Evolutionary conservation across 495 filamentous ascomycete species (phyloP).

Genomic region (Lineolata rhizophorae): DNA sequence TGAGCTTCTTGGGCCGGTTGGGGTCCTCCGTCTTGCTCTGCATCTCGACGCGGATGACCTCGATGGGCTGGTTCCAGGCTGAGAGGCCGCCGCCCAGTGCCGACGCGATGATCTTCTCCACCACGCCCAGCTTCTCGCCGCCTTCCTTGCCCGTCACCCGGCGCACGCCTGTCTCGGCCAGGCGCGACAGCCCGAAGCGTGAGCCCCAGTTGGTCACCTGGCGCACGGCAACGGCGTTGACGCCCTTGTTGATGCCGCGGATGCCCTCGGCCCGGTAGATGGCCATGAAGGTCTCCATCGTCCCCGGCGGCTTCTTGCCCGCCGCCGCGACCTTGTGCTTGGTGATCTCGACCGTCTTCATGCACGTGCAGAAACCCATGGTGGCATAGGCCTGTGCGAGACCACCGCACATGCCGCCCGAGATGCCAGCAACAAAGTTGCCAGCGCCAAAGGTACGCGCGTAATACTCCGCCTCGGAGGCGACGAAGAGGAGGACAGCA

Average conservation of each 20-base stretch:
- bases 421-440: slow-evolving; percentile 73
- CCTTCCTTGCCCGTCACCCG: slow-evolving; percentile 60
- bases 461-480: slow-evolving; percentile 91
- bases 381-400: slow-evolving; percentile 96
- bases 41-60: slow-evolving; percentile 99
- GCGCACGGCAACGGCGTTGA: slow-evolving; percentile 93
- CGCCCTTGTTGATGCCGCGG: slow-evolving; percentile 88
- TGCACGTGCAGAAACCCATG: slow-evolving; percentile 99
- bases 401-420: slow-evolving; percentile 81
- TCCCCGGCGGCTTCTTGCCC: slow-evolving; percentile 67
- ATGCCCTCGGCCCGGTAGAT: slow-evolving; percentile 93
- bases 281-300: slow-evolving; percentile 85
- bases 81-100: slow-evolving; percentile 78
- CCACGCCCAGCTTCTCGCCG: slow-evolving; percentile 45
- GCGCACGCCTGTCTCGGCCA: slow-evolving; percentile 79
- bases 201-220: slow-evolving; percentile 99
- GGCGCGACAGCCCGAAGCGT: slow-evolving; percentile 75
- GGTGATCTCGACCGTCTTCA: slow-evolving; percentile 99
- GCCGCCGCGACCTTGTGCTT: slow-evolving; percentile 78
- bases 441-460: slow-evolving; percentile 59
- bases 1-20: slow-evolving; percentile 96
- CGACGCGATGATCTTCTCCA: slow-evolving; percentile 79
- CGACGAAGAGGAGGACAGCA: slow-evolving; percentile 95
- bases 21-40: slow-evolving; percentile 96
- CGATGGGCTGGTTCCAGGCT: slow-evolving; percentile 98